Percentiles rank a stretch among this genome's conserved stretches.
These are phyloP conservation scores for Solanum hybrid DNA, from an alignment of 305 asterid genomes.

Conservation along the genomic window DNA sequence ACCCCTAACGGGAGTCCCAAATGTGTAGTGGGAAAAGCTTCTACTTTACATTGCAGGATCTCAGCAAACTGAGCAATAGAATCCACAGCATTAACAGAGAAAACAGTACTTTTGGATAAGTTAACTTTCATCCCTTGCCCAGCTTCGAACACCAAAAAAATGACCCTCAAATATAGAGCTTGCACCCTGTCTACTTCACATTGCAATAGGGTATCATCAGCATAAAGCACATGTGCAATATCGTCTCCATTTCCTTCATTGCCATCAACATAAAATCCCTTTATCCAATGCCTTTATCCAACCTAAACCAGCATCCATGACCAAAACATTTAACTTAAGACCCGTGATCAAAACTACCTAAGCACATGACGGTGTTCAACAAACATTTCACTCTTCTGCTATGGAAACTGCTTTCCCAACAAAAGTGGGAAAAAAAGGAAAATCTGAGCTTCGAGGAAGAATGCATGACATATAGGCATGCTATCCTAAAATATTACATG, in stretches of 20 bases:
- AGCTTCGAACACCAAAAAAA: neutral
- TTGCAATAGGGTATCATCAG: neutral
- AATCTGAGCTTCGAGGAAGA: neutral
- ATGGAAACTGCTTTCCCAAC: neutral
- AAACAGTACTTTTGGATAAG: neutral
- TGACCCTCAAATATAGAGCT: neutral
- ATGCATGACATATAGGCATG: neutral
- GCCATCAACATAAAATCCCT: neutral
- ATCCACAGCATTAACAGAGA: neutral
- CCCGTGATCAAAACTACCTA: neutral
- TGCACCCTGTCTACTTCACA: neutral
- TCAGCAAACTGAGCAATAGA: neutral
- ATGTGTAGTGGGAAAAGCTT: neutral
- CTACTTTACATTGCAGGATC: neutral
- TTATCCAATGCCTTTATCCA: neutral
- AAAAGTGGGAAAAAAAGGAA: neutral
- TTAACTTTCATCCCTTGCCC: neutral
- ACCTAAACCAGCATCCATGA: neutral
- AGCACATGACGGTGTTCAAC: neutral
- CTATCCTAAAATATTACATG: conserved; percentile 5
- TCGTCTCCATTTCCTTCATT: neutral
- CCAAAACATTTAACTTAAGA: neutral
- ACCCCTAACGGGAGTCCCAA: neutral
- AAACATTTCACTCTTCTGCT: neutral
- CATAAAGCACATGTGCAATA: neutral